Base-by-base conservation (phyloP, 2,329 filamentous ascomycete genomes). In the Colletotrichum acutatum region DNA sequence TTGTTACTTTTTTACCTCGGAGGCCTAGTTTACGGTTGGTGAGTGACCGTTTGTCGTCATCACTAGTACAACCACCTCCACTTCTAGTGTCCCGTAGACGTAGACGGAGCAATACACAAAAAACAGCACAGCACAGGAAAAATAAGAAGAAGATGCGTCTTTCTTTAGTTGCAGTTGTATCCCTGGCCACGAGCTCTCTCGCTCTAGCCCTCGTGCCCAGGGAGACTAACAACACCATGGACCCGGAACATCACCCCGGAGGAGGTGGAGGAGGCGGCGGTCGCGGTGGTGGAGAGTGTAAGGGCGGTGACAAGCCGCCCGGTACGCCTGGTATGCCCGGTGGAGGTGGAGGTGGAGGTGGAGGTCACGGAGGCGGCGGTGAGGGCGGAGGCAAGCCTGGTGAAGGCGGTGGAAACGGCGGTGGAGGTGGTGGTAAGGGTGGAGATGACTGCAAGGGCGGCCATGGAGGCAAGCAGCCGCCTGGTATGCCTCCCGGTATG, bases 111-210 rank as follows among this genome's bases (percentile, higher is more conserved):
- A 46, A 46, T 3, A 46, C 16, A n/a, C 34, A 42, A 2, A 8
- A 8, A 14, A 3, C 22, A 4, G 24, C 5, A 46, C 19, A 30
- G 22, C 22, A 22, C 6, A 56, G 32, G 12, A 19, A 11, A 9
- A 6, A 24, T 8, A 12, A 16, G 30, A 22, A 28, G 5, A 66
- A 28, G 6, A 73, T 73, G 71, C 71, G 71, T 60, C 66, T 73
- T 9, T 73, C 71, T 54, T 9, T 71, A 65, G 32, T 57, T 49
- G 62, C 71, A 19, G 49, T 73, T 24, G 16, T 73, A 22, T 73
- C 71, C 22, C 60, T 73, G 54, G 67, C 66, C 22, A 37, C 61
- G 49, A 71, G 56, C 60, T 73, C 71, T 32, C 46, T 73, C n/a
- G 71, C 66, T 49, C 26, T 73, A 5, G 61, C 66, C 28, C 22